Conservation (phyloP, 2,329 filamentous ascomycete genomes). For the Fusarium redolens region DNA sequence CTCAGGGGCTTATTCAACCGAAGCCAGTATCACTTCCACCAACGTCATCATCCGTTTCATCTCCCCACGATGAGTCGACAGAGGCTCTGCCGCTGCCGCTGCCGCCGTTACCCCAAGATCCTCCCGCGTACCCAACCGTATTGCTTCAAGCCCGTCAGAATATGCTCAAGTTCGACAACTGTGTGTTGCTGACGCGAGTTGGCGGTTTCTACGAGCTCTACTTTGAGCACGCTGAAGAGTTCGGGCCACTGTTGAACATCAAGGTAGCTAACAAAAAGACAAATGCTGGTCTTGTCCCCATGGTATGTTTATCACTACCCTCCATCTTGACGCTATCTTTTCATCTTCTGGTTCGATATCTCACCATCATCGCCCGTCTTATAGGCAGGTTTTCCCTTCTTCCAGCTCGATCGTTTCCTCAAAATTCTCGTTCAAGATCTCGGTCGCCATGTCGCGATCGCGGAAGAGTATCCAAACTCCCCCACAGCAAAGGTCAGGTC, state of each 20-base stretch:
- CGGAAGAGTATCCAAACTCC: constrained; percentile 88
- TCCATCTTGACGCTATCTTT: constrained; percentile 8
- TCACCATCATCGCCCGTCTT: constrained; percentile 35
- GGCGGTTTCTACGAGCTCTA: constrained; percentile 98
- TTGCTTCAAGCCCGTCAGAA: constrained; percentile 87
- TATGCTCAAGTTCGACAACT: constrained; percentile 91
- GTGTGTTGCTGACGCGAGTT: constrained; percentile 89
- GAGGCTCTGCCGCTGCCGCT: constrained; percentile 15
- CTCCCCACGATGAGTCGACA: constrained; percentile 26
- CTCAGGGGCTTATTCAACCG: constrained; percentile 60
- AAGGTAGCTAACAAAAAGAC: constrained; percentile 87
- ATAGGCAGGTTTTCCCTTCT: constrained; percentile 91
- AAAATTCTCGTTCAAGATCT: constrained; percentile 93
- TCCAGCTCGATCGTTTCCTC: constrained; percentile 90
- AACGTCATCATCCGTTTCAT: constrained; percentile 30
- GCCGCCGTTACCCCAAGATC: constrained; percentile 53
- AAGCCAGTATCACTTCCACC: constrained; percentile 27
- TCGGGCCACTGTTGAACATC: constrained; percentile 85
- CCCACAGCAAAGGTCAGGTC: constrained; percentile 76
- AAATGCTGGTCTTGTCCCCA: constrained; percentile 81
- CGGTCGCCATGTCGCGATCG: constrained; percentile 90
- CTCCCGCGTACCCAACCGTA: constrained; percentile 82
- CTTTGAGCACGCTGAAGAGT: constrained; percentile 93
- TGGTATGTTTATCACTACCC: constrained; percentile 67
- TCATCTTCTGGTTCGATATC: constrained; percentile 17